phyloP scores from a whole-genome alignment of 1,284 basidiomycete genomes.

The Apiotrichum sp. region DNA sequence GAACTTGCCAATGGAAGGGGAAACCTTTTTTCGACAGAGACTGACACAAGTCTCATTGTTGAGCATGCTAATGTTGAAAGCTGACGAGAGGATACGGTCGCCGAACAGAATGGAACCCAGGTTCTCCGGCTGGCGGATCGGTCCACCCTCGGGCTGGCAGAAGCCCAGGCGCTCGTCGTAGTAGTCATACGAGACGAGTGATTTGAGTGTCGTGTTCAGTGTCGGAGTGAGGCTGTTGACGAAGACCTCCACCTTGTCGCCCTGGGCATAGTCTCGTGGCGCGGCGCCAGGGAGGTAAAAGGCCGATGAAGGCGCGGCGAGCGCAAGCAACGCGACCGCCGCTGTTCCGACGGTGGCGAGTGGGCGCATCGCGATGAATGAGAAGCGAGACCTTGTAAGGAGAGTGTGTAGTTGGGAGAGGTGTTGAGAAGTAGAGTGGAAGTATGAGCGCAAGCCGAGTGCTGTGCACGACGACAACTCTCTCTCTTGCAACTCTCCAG shows the following conservation, averaged over 20 bases:
- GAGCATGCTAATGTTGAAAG: conserved; percentile 57
- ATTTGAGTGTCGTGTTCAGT: conserved; percentile 69
- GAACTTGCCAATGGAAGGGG: conserved; percentile 62
- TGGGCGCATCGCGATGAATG: conserved; percentile 1
- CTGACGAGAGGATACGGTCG: conserved; percentile 87
- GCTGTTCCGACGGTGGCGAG: conserved; percentile 10
- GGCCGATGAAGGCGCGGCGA: conserved; percentile 43
- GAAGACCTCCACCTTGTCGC: conserved; percentile 66
- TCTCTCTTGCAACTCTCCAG: no score
- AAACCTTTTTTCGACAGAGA: conserved; percentile 64
- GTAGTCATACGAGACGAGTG: conserved; percentile 38
- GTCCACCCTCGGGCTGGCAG: conserved; percentile 71
- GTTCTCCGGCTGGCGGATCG: conserved; percentile 74
- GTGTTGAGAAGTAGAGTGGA: background rate
- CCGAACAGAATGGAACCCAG: conserved; percentile 92
- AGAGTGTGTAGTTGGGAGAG: background rate
- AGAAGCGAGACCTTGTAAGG: background rate
- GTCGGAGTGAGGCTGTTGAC: conserved; percentile 82
- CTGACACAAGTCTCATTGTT: conserved; percentile 60
- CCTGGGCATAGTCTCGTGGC: conserved; percentile 65
- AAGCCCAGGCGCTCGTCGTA: conserved; percentile 63
- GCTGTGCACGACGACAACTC: no score
- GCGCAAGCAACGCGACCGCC: conserved; percentile 12
- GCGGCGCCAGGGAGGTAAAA: conserved; percentile 71
- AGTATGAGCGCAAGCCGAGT: background rate